Evolutionary conservation across 345 rosid species (phyloP).

Genomic region (Eucalyptus dawsonii): DNA sequence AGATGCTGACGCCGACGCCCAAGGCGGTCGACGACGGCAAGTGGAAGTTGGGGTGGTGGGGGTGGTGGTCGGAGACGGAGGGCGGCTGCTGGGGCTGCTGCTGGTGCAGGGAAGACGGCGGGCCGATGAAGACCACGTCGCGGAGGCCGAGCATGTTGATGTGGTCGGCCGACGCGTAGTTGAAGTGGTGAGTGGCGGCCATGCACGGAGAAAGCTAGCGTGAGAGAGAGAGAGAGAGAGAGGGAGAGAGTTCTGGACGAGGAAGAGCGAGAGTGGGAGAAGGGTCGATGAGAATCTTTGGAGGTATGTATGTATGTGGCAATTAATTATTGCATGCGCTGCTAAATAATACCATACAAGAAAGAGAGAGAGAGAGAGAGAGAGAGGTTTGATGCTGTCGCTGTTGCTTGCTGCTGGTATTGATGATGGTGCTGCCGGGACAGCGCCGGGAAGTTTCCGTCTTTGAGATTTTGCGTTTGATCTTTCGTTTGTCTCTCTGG

Average conservation of each 20-base stretch:
- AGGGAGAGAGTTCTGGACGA: not conserved
- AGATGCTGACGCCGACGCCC: conserved; percentile 14
- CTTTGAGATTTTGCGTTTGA: not conserved
- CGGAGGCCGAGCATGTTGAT: conserved; percentile 54
- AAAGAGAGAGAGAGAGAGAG: not conserved
- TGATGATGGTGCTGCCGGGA: not conserved
- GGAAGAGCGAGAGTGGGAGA: not conserved
- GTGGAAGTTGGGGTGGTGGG: not conserved
- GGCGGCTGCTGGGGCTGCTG: not conserved
- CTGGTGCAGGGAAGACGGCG: conserved; percentile 14
- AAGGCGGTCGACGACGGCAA: not conserved
- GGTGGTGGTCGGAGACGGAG: conserved; percentile 1
- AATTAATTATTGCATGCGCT: not conserved
- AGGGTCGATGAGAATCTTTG: not conserved
- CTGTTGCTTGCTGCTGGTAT: not conserved
- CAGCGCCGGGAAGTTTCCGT: not conserved
- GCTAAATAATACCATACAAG: not conserved
- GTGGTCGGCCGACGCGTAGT: conserved; percentile 7
- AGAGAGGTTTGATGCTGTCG: not conserved
- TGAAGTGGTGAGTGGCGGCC: conserved; percentile 1
- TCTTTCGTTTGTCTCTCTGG: not conserved
- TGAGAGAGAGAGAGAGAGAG: not conserved
- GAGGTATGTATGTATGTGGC: not conserved
- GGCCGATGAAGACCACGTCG: conserved; percentile 46
- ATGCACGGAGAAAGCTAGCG: not conserved